phyloP scores from a whole-genome alignment of 768 basidiomycete genomes.

The Boletus eberwhitei region DNA sequence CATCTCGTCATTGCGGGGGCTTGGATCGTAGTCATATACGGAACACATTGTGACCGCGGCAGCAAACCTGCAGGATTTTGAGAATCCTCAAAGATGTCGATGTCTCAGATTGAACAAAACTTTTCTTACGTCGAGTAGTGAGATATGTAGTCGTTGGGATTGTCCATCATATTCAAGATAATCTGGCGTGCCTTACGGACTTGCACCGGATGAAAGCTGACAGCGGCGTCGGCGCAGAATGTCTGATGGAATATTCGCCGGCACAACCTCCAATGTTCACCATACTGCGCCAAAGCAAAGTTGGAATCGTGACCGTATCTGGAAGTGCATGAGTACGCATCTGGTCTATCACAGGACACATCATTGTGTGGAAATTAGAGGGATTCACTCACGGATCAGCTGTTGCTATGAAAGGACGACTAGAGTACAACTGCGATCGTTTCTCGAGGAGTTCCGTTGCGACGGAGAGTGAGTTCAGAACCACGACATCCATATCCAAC shows the following conservation, averaged over 20 bases:
- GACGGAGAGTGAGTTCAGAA: constrained; percentile 43
- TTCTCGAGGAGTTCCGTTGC: constrained; percentile 46
- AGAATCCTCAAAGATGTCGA: neutral
- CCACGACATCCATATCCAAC: constrained; percentile 43
- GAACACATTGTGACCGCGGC: constrained; percentile 28
- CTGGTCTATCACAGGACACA: neutral
- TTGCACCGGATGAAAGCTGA: constrained; percentile 7
- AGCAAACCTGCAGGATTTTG: constrained; percentile 23
- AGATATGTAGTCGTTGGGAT: neutral
- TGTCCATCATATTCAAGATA: constrained; percentile 2
- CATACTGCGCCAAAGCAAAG: constrained; percentile 11
- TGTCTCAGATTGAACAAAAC: neutral
- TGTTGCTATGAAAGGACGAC: constrained; percentile 39
- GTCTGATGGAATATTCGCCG: constrained; percentile 19
- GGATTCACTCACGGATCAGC: constrained; percentile 14
- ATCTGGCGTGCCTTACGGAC: constrained; percentile 7
- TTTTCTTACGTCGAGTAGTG: constrained; percentile 11
- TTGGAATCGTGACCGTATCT: constrained; percentile 18
- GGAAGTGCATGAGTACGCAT: neutral
- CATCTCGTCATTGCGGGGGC: constrained; percentile 11
- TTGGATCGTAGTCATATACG: constrained; percentile 21
- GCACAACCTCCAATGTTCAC: constrained; percentile 10
- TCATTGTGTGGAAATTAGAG: neutral
- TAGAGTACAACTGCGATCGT: constrained; percentile 46
- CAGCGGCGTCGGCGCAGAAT: constrained; percentile 1